A percentile compares a stretch with the other conserved stretches of the same genome.
These are phyloP conservation scores for Hypholoma sublateritium DNA, from an alignment of 768 basidiomycete genomes.

Conservation along the genomic window DNA sequence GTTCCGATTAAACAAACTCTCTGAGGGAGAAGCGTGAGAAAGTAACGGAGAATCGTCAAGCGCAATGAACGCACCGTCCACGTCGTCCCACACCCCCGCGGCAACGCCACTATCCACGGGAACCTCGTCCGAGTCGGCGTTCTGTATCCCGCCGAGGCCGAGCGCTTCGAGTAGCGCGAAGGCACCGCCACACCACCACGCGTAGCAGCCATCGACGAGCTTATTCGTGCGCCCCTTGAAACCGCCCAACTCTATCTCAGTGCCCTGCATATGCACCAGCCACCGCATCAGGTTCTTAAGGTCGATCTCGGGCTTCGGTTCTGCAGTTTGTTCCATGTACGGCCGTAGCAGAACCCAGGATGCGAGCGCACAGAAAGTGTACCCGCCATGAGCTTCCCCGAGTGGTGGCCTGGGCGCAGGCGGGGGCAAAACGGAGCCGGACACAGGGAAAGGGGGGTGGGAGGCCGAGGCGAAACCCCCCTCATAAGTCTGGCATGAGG, in stretches of 20 bases:
- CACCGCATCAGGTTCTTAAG: slow-evolving; percentile 66
- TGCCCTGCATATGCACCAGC: slow-evolving; percentile 85
- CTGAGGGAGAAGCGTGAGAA: slow-evolving; percentile 17
- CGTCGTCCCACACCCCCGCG: slow-evolving; percentile 61
- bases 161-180: slow-evolving; percentile 75
- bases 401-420: slow-evolving; percentile 64
- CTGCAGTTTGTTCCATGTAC: slow-evolving; percentile 30
- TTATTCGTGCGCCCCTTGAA: slow-evolving; percentile 96
- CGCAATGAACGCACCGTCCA: slow-evolving; percentile 45
- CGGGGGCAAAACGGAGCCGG: slow-evolving; percentile 31
- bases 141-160: slow-evolving; percentile 37
- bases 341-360: slow-evolving; percentile 79
- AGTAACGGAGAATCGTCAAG: not conserved
- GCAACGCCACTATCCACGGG: slow-evolving; percentile 17
- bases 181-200: slow-evolving; percentile 98
- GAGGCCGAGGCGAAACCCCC: slow-evolving; percentile 89
- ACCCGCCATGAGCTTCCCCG: slow-evolving; percentile 97
- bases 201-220: slow-evolving; percentile 98
- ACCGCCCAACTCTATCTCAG: slow-evolving; percentile 82
- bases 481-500: slow-evolving; percentile 95
- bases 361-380: slow-evolving; percentile 91
- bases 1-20: slow-evolving; percentile 54
- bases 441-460: slow-evolving; percentile 58
- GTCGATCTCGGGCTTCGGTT: slow-evolving; percentile 49
- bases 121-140: slow-evolving; percentile 32